These are phyloP conservation scores for Saturnispora hagleri DNA, from an alignment of 805 yeast genomes.

Conservation along the genomic window DNA sequence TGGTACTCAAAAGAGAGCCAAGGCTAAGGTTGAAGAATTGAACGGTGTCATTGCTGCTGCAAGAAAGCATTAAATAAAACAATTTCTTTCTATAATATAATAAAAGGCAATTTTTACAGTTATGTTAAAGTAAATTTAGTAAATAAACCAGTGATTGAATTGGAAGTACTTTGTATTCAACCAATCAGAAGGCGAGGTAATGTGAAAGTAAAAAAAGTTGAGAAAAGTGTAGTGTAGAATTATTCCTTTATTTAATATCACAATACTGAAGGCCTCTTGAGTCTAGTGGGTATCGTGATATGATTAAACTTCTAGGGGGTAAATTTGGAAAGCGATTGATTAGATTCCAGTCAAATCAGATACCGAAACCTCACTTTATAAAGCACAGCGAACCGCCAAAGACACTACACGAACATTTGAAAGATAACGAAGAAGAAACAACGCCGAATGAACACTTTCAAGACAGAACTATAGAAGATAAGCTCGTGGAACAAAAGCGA, in stretches of 20 bases:
- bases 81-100: neutral
- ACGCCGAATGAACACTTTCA: neutral
- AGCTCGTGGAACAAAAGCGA: neutral
- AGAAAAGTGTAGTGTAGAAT: neutral
- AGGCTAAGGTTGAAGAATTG: slow-evolving; percentile 99
- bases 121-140: neutral
- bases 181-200: neutral
- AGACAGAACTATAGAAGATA: neutral
- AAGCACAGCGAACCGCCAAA: slow-evolving; percentile 24
- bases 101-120: slow-evolving; percentile 1
- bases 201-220: neutral
- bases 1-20: slow-evolving; percentile 99
- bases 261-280: neutral
- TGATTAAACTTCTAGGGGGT: neutral
- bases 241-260: neutral
- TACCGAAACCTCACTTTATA: slow-evolving; percentile 19
- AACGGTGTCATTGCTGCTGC: slow-evolving; percentile 92
- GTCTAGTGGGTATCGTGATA: neutral
- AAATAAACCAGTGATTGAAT: neutral
- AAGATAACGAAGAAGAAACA: neutral
- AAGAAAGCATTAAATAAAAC: slow-evolving; percentile 67
- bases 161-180: neutral
- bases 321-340: neutral
- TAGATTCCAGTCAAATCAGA: neutral
- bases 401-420: slow-evolving; percentile 15